Conservation (phyloP, 805 yeast species). For the Grigorovia yakushimaensis region DNA sequence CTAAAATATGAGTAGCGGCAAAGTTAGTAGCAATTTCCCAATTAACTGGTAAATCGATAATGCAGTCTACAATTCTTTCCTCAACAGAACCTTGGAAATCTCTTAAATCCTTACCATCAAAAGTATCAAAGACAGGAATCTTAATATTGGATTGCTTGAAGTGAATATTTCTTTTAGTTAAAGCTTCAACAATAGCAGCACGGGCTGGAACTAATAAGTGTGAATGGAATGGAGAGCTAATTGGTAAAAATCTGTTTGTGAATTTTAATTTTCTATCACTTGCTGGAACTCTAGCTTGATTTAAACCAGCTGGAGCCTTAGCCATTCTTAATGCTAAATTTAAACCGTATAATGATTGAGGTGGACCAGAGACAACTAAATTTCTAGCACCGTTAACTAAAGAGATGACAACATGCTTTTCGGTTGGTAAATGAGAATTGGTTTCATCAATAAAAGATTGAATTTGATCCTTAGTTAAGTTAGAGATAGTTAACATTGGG, state of each 20-base stretch:
- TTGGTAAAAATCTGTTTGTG: constrained; percentile 88
- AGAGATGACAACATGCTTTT: constrained; percentile 83
- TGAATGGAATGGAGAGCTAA: constrained; percentile 95
- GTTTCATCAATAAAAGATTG: constrained; percentile 73
- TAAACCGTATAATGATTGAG: constrained; percentile 93
- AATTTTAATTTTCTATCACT: constrained; percentile 91
- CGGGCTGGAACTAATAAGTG: constrained; percentile 70
- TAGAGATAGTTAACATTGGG: constrained; percentile 94
- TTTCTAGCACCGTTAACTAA: constrained; percentile 93
- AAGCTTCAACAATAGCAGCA: constrained; percentile 54
- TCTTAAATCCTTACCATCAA: constrained; percentile 71
- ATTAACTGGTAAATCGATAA: constrained; percentile 80
- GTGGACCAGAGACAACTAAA: constrained; percentile 94
- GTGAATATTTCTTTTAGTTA: constrained; percentile 46
- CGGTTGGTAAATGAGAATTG: constrained; percentile 85
- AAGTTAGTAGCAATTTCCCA: constrained; percentile 90
- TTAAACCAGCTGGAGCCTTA: constrained; percentile 88
- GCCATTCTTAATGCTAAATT: constrained; percentile 86
- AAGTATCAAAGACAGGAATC: constrained; percentile 90
- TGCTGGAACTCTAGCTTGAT: constrained; percentile 89
- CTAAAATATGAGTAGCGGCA: constrained; percentile 78
- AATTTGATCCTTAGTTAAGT: constrained; percentile 71
- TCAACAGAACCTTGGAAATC: constrained; percentile 43
- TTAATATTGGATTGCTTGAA: constrained; percentile 47
- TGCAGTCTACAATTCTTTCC: constrained; percentile 67